Evolutionary conservation across 768 basidiomycete genomes (phyloP), one percentile per base, ranked within the genome.

Genomic region (Mrakia hoshinonis): DNA sequence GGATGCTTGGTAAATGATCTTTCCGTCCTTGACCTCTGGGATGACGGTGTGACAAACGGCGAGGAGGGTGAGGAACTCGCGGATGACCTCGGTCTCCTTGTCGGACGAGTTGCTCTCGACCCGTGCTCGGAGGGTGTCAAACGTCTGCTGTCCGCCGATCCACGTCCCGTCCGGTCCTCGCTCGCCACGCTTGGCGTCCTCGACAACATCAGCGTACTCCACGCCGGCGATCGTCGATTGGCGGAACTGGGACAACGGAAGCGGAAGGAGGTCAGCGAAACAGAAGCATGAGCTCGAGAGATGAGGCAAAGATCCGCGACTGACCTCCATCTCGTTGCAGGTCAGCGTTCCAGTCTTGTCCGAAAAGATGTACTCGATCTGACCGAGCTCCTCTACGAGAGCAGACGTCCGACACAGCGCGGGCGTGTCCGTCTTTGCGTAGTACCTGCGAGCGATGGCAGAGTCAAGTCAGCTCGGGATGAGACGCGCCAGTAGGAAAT

Each of bases 11-110:
- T 88, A 99, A 12, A 88, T 82, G 74, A 90, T 89, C 83, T 93
- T 95, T n/a, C 85, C 93, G 36, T 83, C 83, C 75, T 85, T 87
- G 67, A 87, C 80, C 81, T 98, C 96, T 2, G 96, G 96, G 76
- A 98, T 98, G 75, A 99, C 96, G 0, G 96, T 98, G 77, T 99
- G 96, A 75, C 96, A 99, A 43, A 98, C 93, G 1, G 95, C 89
- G 63, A 98, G 83, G 26, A 97, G 83, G 0, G 88, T 86, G 76
- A 97, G 78, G 72, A 92, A 89, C 76, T 92, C 89, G 73, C 82
- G 79, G 54, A 89, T 79, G 24, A 87, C 83, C 43, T 85, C 84
- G 6, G 75, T 60, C 38, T 85, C 85, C 15, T 75, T 73, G 29
- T 49, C 61, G 55, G 73, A 48, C 31, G 24, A 22, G 15, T 29